Base-by-base conservation (phyloP, 192 early-diverging fungal genomes). In the Rhizoclosmatium globosum region DNA sequence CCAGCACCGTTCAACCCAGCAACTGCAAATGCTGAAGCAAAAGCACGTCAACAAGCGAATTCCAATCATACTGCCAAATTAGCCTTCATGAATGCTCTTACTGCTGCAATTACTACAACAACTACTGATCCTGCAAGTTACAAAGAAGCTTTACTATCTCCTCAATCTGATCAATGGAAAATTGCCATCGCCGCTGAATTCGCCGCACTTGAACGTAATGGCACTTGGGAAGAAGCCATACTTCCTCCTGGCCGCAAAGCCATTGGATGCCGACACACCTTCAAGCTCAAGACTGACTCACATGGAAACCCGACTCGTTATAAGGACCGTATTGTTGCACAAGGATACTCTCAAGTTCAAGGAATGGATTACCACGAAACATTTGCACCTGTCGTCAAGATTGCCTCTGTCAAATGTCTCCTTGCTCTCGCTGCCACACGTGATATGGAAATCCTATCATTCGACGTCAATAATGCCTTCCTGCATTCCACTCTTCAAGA, bases 321-420 rank as follows among this genome's bases (percentile, higher is more conserved):
- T 81, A 85, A 85, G 61, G 76, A 68, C 2, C 75, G 77, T 3
- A 59, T 75, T 3, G 81, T 84, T 0, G 77, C 79, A 1, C 56
- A 74, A 81, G 84, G 85, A 0, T 87, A 78, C 70, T 56, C 71
- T 9, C 85, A 86, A 73, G 39, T 58, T 41, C 38, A 46, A 11
- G 81, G 81, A 13, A 68, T 87, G n/a, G 71, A 84, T 76, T 86
- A 47, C 62, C 44, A 80, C 1, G 76, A 87, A 60, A 87, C 76
- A 9, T 87, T 73, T 57, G 62, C 85, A 2, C 85, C 87, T 2
- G 85, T 87, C 45, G 79, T 82, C 68, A 77, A 73, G 57, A 76
- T 72, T 48, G 50, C 21, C 1, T 65, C 77, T 0, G 39, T 82
- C 42, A 77, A 83, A 9, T 15, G 31, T 2, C 50, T 84, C 0